Evolutionary conservation across 257 asterid species (phyloP), one percentile per base, ranked within the genome.

Genomic region (Lantana camara): DNA sequence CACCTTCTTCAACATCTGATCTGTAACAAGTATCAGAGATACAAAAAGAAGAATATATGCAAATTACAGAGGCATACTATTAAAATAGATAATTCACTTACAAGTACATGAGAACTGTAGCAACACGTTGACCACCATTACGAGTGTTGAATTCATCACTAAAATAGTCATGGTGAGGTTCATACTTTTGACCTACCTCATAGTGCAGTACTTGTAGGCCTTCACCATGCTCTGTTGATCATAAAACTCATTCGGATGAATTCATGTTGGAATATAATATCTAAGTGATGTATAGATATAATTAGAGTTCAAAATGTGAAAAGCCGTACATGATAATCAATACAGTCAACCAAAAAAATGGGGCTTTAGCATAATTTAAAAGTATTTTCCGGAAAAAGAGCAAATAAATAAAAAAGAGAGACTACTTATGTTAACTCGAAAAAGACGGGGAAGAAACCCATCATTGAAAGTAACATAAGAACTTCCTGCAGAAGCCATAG

Each of bases 1-100:
- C 99, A 15, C 99, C 99, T 80, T 94, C 96, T 77, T 94, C 99
- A 69, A 88, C 96, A 73, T 94, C 98, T 51, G 99, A 90, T 74
- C 99, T 94, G 91, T 70, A 77, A 45, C 35, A 38, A 22, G 62
- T 75, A 57, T n/a, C n/a, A n/a, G n/a, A 68, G 57, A 59, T 57
- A 69, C 32, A 13, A 41, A 23, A 32, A 70, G 37, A 45, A 30
- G 54, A 27, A 44, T 24, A 45, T 34, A 29, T n/a, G 65, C 3
- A 20, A 40, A 22, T 44, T 19, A 59, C 12, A 62, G 45, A 37
- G 10, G 63, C n/a, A n/a, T n/a, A n/a, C n/a, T n/a, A n/a, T 29
- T 38, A 35, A 60, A 51, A 66, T 14, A 65, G 60, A 50, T 74
- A 62, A 64, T 57, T 37, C 2, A 70, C 97, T 90, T 82, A 94